A percentile compares a stretch with the other conserved stretches of the same genome.
Evolutionary conservation across 2,329 filamentous ascomycete species (phyloP).

Genomic region (Calonectria henricotiae): DNA sequence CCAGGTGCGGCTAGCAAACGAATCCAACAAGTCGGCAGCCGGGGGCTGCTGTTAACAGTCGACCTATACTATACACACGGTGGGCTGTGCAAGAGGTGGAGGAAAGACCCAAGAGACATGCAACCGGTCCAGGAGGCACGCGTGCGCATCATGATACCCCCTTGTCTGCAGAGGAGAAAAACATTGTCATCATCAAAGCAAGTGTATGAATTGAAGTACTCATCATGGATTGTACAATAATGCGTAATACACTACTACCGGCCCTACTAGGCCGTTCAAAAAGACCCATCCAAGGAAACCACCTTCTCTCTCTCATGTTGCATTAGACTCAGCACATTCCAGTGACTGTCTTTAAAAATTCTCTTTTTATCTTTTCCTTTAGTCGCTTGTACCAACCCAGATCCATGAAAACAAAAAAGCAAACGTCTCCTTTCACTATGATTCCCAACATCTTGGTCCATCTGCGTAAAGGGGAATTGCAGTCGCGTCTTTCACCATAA

Average conservation of each 20-base stretch:
- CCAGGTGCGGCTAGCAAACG: conserved; percentile 66
- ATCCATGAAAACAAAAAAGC: conserved; percentile 38
- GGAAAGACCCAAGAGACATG: conserved; percentile 36
- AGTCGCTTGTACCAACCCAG: conserved; percentile 47
- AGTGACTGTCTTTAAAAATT: conserved; percentile 43
- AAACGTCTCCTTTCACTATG: conserved; percentile 42
- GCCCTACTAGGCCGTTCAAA: conserved; percentile 43
- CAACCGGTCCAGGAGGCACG: conserved; percentile 44
- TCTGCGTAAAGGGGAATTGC: conserved; percentile 35
- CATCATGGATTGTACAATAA: conserved; percentile 55
- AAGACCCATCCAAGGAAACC: conserved; percentile 42
- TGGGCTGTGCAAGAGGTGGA: conserved; percentile 32
- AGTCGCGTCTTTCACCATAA: conserved; percentile 34
- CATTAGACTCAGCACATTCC: conserved; percentile 52
- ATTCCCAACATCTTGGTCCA: conserved; percentile 41
- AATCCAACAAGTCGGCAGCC: conserved; percentile 59
- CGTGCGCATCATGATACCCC: conserved; percentile 55
- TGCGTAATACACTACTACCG: conserved; percentile 53
- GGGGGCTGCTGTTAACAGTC: conserved; percentile 67
- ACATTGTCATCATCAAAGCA: conserved; percentile 47
- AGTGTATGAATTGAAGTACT: conserved; percentile 50
- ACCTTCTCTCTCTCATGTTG: conserved; percentile 51
- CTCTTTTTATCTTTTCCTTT: conserved; percentile 46
- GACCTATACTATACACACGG: not conserved
- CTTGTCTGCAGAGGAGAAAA: conserved; percentile 45